These are phyloP conservation scores for Tylopilus rubrobrunneus DNA, from an alignment of 768 basidiomycete genomes.

Conservation along the genomic window DNA sequence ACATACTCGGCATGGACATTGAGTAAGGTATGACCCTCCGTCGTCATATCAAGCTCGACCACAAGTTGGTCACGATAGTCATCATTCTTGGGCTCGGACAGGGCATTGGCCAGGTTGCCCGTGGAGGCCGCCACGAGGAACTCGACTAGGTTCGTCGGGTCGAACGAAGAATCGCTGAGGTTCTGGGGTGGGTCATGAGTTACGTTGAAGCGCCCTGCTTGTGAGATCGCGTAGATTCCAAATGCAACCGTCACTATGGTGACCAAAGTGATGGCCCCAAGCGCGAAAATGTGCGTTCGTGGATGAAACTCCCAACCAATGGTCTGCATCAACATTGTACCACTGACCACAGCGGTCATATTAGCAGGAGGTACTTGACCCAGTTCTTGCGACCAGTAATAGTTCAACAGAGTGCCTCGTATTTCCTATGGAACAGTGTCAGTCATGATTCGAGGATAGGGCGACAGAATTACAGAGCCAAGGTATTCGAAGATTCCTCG, in stretches of 20 bases:
- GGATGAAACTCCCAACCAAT: background rate
- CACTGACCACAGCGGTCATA: background rate
- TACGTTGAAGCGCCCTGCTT: no score
- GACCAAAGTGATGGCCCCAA: background rate
- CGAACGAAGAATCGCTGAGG: no score
- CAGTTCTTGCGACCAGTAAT: no score
- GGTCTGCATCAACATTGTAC: background rate
- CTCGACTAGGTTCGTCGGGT: no score
- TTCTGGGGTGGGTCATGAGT: no score
- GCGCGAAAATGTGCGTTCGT: background rate
- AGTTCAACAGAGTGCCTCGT: background rate
- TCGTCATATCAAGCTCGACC: no score
- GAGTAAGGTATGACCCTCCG: no score
- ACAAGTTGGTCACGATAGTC: no score
- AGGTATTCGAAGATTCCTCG: background rate
- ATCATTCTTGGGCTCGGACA: no score
- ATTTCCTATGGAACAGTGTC: background rate
- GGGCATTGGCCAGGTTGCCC: no score
- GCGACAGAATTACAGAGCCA: background rate
- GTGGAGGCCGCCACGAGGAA: no score
- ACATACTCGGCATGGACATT: no score
- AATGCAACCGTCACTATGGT: background rate
- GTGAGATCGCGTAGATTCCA: background rate
- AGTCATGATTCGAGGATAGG: background rate
- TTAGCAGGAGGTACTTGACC: background rate